A percentile compares a stretch with the other conserved stretches of the same genome.
These are phyloP conservation scores for Quercus suber DNA, from an alignment of 306 rosid species.

Conservation along the genomic window DNA sequence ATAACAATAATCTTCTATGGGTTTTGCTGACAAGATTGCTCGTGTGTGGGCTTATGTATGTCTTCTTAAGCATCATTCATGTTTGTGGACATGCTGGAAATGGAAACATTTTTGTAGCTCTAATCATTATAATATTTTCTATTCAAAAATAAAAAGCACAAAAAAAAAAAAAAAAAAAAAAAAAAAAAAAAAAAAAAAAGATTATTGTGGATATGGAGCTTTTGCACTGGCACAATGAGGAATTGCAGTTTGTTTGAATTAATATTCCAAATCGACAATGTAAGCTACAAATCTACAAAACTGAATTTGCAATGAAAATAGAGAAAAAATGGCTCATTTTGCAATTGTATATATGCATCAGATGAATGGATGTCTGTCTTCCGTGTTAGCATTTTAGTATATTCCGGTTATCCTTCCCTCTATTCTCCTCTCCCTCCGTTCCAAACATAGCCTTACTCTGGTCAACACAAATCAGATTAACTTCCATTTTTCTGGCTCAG, in stretches of 20 bases:
- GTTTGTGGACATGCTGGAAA: too few species aligned
- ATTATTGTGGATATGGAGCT: not conserved
- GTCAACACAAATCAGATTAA: not conserved
- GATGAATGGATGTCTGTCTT: too few species aligned
- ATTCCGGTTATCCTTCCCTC: too few species aligned
- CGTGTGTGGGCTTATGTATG: not conserved
- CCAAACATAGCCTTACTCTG: too few species aligned
- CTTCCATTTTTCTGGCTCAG: not conserved
- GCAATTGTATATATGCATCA: not conserved
- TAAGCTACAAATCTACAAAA: not conserved
- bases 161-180: too few species aligned
- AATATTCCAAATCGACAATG: not conserved
- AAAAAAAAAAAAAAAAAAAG: too few species aligned
- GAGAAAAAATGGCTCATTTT: not conserved
- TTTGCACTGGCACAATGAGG: not conserved
- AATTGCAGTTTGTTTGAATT: not conserved
- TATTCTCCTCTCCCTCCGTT: too few species aligned
- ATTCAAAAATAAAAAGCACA: too few species aligned
- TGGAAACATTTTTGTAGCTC: too few species aligned
- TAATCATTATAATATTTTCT: too few species aligned
- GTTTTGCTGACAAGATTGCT: not conserved
- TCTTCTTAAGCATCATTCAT: too few species aligned
- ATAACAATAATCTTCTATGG: not conserved
- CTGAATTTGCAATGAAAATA: not conserved
- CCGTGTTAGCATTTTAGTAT: too few species aligned